phyloP scores from a whole-genome alignment of 139 green algal genomes.

The Chlamydomonas schloesseri region DNA sequence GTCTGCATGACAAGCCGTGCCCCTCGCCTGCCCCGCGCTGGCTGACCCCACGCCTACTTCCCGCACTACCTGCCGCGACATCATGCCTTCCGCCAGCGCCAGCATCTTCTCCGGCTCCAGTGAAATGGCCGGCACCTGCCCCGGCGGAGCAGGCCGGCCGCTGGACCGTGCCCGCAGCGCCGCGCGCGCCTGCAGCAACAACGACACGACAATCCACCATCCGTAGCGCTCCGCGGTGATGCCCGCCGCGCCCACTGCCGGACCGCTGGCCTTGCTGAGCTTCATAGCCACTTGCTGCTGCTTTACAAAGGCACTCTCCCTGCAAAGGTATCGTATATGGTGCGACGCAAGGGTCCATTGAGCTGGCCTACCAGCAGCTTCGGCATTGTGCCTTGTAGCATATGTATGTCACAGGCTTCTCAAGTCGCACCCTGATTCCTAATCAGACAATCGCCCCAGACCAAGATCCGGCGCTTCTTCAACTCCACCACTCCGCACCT shows the following conservation, averaged over 20 bases:
- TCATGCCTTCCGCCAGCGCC: constrained; percentile 79
- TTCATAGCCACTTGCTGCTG: constrained; percentile 84
- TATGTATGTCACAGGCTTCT: too few relatives aligned
- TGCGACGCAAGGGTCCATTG: too few relatives aligned
- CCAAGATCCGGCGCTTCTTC: too few relatives aligned
- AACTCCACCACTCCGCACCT: constrained; percentile 43
- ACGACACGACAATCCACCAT: constrained; percentile 78
- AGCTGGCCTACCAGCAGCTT: too few relatives aligned
- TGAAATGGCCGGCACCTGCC: constrained; percentile 21
- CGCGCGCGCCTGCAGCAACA: constrained; percentile 44
- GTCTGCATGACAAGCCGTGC: too few relatives aligned
- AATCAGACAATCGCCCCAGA: too few relatives aligned
- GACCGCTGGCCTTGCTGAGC: constrained; percentile 65
- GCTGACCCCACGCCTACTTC: too few relatives aligned
- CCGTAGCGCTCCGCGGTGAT: constrained; percentile 54
- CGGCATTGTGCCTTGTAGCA: too few relatives aligned
- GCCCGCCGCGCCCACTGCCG: background rate
- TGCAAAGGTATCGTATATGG: constrained; percentile 31
- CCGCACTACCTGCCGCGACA: constrained; percentile 52
- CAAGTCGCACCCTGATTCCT: too few relatives aligned
- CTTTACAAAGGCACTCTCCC: constrained; percentile 70
- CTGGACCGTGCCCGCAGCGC: constrained; percentile 1
- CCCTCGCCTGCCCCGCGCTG: too few relatives aligned
- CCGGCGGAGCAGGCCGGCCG: background rate
- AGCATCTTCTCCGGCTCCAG: constrained; percentile 68